Evolutionary conservation across 768 basidiomycete genomes (phyloP).

Genomic region (Cystobasidiopsis lactophilus): DNA sequence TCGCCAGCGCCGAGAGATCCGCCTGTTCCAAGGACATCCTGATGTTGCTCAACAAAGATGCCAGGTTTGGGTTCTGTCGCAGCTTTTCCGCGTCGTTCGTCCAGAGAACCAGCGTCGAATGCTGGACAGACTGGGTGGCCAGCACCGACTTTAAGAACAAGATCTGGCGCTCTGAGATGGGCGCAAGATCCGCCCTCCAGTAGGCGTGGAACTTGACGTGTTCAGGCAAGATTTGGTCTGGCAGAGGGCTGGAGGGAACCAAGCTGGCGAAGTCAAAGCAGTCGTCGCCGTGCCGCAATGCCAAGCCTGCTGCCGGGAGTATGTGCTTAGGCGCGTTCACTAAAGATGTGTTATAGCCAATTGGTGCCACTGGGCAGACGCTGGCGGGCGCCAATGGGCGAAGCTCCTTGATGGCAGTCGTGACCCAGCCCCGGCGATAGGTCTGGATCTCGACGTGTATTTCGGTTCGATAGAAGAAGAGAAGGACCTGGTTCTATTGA

Average conservation of each 20-base stretch:
- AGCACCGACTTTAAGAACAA: constrained; percentile 85
- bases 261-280: constrained; percentile 86
- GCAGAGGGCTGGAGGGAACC: constrained; percentile 30
- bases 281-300: constrained; percentile 56
- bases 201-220: constrained; percentile 62
- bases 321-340: constrained; percentile 40
- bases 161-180: constrained; percentile 62
- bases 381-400: constrained; percentile 52
- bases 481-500: constrained; percentile 21
- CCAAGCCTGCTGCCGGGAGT: constrained; percentile 58
- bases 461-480: constrained; percentile 28
- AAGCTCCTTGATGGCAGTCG: constrained; percentile 43
- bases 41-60: constrained; percentile 37
- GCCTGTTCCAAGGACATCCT: constrained; percentile 49
- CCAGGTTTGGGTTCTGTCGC: constrained; percentile 24
- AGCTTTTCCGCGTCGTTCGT: constrained; percentile 53
- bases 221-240: constrained; percentile 14
- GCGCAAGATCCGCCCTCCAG: constrained; percentile 72
- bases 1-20: constrained; percentile 43
- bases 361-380: constrained; percentile 36
- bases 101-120: constrained; percentile 61
- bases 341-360: constrained; percentile 38
- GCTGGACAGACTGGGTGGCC: constrained; percentile 54
- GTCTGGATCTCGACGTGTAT: constrained; percentile 67
- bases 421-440: constrained; percentile 54